Evolutionary conservation across 495 filamentous ascomycete genomes (phyloP), one percentile per base, ranked within the genome.

Genomic region (Neurospora sp.): DNA sequence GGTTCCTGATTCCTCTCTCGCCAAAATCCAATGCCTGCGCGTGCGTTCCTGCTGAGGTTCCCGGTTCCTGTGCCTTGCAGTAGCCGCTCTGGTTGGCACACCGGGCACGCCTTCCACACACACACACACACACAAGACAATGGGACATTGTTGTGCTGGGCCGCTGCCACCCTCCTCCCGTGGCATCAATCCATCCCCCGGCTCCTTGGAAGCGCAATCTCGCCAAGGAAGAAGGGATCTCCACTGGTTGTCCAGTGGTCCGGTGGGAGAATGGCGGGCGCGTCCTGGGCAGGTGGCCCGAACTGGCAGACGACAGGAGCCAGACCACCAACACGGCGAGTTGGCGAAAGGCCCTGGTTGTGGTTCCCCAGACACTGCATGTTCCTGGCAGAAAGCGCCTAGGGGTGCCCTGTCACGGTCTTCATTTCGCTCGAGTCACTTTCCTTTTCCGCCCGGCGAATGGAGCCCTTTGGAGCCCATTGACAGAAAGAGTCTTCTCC

Each of bases 201-300:
- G 49, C 70, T 71, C 71, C 49, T 62, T 42, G 60, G 20, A 16
- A 62, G 72, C 72, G 75, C 73, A 82, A 82, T 82, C 74, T 82
- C 80, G 79, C 79, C 79, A 82, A 79, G 79, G 73, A 77, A 70
- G 60, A 72, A 42, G 77, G 70, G 74, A 71, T 77, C 73, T 72
- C 74, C 77, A 78, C 74, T 39, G 71, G 49, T 16, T 62, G 37
- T 38, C 70, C 76, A 70, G 27, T 27, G 54, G 54, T 62, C 20
- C 54, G 54, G 27, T 16, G 54, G 27, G 27, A 62, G 12, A 18
- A 62, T 3, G 27, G 54, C 12, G 14, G 54, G 54, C 54, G 54
- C 54, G 7, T 62, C 54, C 54, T 46, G n/a, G n/a, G 62, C 73
- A 41, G 60, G 71, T 71, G 69, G 73, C 69, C 69, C 70, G 42